Evolutionary conservation across 352 stramenopile species (phyloP).

Genomic region (Phytophthora capsici): DNA sequence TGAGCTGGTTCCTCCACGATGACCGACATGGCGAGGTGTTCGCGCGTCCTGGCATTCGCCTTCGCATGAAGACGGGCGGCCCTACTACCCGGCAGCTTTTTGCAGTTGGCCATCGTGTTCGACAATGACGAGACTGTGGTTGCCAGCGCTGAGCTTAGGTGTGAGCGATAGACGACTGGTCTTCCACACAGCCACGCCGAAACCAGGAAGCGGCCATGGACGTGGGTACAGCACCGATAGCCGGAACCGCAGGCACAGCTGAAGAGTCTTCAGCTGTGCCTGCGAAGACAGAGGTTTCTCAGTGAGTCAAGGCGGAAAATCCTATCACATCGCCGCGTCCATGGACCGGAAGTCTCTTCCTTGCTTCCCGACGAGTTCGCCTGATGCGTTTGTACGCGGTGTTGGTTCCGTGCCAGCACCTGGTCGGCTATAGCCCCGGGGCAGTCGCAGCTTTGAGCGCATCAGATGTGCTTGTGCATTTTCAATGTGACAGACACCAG

Average conservation of each 20-base stretch:
- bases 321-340: constrained; percentile 3
- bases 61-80: constrained; percentile 12
- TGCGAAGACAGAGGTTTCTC: constrained; percentile 8
- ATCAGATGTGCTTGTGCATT: neutral
- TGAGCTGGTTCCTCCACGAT: constrained; percentile 33
- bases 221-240: constrained; percentile 25
- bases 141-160: constrained; percentile 6
- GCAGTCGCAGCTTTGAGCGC: constrained; percentile 16
- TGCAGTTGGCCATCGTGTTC: constrained; percentile 41
- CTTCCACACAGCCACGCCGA: constrained; percentile 30
- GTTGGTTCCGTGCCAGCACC: constrained; percentile 17
- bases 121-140: constrained; percentile 15
- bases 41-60: constrained; percentile 7
- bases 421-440: constrained; percentile 20
- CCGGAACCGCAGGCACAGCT: constrained; percentile 12
- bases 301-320: constrained; percentile 19
- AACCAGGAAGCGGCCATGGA: constrained; percentile 30
- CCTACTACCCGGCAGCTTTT: constrained; percentile 15
- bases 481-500: constrained; percentile 20
- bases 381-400: constrained; percentile 17
- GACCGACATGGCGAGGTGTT: constrained; percentile 35
- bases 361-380: constrained; percentile 15
- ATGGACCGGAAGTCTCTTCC: constrained; percentile 4
- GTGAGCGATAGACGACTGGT: constrained; percentile 12
- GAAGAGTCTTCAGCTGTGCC: too few relatives aligned